phyloP scores from a whole-genome alignment of 495 filamentous ascomycete genomes.

The Symbiotaphrina buchneri region DNA sequence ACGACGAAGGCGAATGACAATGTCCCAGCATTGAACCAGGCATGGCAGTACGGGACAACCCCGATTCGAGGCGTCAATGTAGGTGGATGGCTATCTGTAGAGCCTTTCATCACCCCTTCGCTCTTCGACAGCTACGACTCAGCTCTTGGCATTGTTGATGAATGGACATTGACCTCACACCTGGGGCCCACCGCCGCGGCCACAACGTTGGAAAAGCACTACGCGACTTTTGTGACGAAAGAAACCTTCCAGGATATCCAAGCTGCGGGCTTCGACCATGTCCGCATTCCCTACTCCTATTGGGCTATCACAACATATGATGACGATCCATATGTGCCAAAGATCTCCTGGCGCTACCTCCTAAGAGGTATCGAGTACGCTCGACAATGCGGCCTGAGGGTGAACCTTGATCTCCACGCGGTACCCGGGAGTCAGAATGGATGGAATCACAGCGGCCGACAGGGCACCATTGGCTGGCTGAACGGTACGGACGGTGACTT shows the following conservation, averaged over 20 bases:
- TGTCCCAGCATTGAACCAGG: slow-evolving; percentile 53
- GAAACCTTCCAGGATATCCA: slow-evolving; percentile 65
- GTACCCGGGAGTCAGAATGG: slow-evolving; percentile 73
- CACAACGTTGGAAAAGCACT: slow-evolving; percentile 63
- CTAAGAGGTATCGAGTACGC: slow-evolving; percentile 82
- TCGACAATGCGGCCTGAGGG: slow-evolving; percentile 76
- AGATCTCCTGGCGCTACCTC: slow-evolving; percentile 84
- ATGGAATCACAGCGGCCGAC: slow-evolving; percentile 70
- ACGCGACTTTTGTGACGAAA: slow-evolving; percentile 68
- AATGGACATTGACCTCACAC: slow-evolving; percentile 53
- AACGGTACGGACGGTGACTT: slow-evolving; percentile 40
- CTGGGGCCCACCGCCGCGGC: slow-evolving; percentile 39
- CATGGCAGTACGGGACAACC: slow-evolving; percentile 49
- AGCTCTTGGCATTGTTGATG: slow-evolving; percentile 51
- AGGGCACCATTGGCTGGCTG: slow-evolving; percentile 52
- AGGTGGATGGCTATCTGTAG: slow-evolving; percentile 84
- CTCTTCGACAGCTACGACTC: slow-evolving; percentile 49
- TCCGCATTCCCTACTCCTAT: slow-evolving; percentile 86
- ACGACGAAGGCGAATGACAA: slow-evolving; percentile 51
- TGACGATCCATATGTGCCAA: slow-evolving; percentile 69
- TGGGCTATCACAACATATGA: slow-evolving; percentile 81
- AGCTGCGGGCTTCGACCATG: slow-evolving; percentile 82
- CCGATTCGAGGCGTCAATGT: slow-evolving; percentile 83
- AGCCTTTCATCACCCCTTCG: slow-evolving; percentile 89
- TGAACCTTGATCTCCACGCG: slow-evolving; percentile 87